Conservation (phyloP, 768 basidiomycete species). For the Trametes cinnabarina region DNA sequence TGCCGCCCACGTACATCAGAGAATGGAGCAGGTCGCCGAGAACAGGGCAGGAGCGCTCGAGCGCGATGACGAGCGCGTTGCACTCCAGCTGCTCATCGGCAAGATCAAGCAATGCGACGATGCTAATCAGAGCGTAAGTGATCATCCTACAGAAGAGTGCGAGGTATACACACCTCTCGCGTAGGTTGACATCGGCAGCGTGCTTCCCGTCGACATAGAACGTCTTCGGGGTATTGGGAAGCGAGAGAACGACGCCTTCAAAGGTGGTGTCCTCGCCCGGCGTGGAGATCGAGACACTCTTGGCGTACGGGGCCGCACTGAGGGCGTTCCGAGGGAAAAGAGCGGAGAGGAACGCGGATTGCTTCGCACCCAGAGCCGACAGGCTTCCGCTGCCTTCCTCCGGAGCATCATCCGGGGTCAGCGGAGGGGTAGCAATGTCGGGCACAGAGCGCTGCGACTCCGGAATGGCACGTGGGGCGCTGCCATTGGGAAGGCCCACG, state of each 20-base stretch:
- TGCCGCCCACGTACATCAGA: slow-evolving; percentile 89
- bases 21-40: slow-evolving; percentile 80
- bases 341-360: slow-evolving; percentile 65
- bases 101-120: slow-evolving; percentile 83
- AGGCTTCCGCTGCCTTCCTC: slow-evolving; percentile 44
- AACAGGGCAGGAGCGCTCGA: slow-evolving; percentile 70
- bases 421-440: slow-evolving; percentile 65
- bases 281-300: slow-evolving; percentile 69
- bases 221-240: slow-evolving; percentile 69
- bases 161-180: slow-evolving; percentile 65
- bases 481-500: slow-evolving; percentile 12
- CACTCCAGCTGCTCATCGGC: slow-evolving; percentile 83
- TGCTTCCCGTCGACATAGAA: slow-evolving; percentile 85
- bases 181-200: slow-evolving; percentile 71
- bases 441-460: slow-evolving; percentile 22
- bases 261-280: slow-evolving; percentile 68
- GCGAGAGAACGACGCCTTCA: slow-evolving; percentile 74
- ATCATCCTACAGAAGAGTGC: slow-evolving; percentile 5
- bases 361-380: slow-evolving; percentile 43
- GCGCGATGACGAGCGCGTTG: slow-evolving; percentile 72
- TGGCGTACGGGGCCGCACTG: slow-evolving; percentile 66
- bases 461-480: slow-evolving; percentile 29
- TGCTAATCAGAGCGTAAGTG: slow-evolving; percentile 40
- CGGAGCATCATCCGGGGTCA: slow-evolving; percentile 70
- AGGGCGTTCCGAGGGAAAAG: slow-evolving; percentile 75